These are phyloP conservation scores for Petrea volubilis DNA, from an alignment of 257 asterid species.

Conservation along the genomic window DNA sequence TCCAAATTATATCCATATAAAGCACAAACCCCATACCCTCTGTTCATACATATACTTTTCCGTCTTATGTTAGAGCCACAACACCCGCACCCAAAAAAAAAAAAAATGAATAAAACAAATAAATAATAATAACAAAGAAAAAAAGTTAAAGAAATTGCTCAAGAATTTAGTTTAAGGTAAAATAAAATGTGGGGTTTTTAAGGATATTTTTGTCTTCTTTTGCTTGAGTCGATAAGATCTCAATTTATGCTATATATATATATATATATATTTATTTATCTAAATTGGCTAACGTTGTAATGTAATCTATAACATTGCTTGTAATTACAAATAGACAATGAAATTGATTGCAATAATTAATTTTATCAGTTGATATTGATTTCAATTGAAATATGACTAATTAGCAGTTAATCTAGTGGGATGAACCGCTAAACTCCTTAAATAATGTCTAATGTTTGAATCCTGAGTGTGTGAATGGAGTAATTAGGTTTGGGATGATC, in stretches of 20 bases:
- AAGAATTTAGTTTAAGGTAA: background rate
- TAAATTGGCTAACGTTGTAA: background rate
- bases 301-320: background rate
- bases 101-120: background rate
- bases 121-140: background rate
- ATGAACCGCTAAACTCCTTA: too few relatives aligned
- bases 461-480: too few relatives aligned
- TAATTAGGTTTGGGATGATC: too few relatives aligned
- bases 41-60: background rate
- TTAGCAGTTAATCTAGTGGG: too few relatives aligned
- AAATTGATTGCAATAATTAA: background rate
- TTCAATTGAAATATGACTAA: too few relatives aligned
- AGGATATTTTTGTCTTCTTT: background rate
- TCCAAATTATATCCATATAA: conserved; percentile 20
- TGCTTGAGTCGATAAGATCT: too few relatives aligned
- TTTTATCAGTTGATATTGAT: too few relatives aligned
- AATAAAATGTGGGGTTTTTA: background rate
- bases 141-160: too few relatives aligned
- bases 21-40: background rate
- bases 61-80: background rate
- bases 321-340: background rate
- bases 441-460: too few relatives aligned
- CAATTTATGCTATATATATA: too few relatives aligned
- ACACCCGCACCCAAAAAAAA: background rate
- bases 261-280: too few relatives aligned